These are phyloP conservation scores for Chenopodium suecicum DNA, from an alignment of 148 eudicot species.

Conservation along the genomic window DNA sequence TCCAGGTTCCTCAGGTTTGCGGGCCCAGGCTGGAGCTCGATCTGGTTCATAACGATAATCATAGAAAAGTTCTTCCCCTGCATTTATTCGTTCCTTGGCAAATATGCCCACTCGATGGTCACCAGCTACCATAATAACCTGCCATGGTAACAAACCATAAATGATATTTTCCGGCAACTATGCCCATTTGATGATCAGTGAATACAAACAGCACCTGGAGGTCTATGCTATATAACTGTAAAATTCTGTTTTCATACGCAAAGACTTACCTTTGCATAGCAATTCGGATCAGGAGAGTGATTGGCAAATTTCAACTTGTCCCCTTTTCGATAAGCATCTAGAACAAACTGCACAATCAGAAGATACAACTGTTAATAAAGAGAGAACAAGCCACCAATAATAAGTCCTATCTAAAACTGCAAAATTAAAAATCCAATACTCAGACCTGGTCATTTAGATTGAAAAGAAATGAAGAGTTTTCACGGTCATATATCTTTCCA, in stretches of 20 bases:
- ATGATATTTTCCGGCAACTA: not conserved
- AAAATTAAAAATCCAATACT: not conserved
- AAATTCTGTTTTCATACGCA: not conserved
- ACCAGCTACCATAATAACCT: constrained; percentile 97
- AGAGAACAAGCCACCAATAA: constrained; percentile 9
- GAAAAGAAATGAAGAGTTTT: constrained; percentile 90
- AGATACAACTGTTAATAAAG: not conserved
- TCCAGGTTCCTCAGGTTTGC: constrained; percentile 79
- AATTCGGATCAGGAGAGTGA: constrained; percentile 95
- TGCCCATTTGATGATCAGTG: too few species aligned
- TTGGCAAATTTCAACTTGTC: constrained; percentile 96
- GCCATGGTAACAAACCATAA: constrained; percentile 11
- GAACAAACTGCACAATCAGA: constrained; percentile 60
- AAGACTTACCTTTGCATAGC: constrained; percentile 78
- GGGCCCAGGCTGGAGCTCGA: constrained; percentile 97
- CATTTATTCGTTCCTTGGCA: constrained; percentile 81
- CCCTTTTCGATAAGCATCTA: constrained; percentile 94
- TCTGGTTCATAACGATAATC: constrained; percentile 92
- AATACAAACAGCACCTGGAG: not conserved
- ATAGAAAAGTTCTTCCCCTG: constrained; percentile 91
- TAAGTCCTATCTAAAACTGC: not conserved
- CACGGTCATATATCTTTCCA: constrained; percentile 97
- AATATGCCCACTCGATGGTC: constrained; percentile 99
- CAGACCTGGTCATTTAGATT: constrained; percentile 89
- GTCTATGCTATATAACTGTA: not conserved